Conservation (phyloP, 2,329 filamentous ascomycete species). For the Parastagonospora avenae region DNA sequence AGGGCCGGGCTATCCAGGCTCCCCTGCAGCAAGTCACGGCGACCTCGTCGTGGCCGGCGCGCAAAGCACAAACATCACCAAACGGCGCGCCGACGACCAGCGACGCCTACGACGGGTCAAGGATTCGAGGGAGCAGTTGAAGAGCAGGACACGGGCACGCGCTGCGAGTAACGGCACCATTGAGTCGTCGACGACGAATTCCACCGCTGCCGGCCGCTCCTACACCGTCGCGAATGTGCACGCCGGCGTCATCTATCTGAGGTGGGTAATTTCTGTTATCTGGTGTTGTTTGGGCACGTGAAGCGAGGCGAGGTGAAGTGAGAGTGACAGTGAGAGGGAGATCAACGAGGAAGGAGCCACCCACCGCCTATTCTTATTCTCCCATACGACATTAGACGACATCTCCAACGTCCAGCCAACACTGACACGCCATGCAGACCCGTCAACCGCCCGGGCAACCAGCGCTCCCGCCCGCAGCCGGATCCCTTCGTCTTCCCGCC, state of each 20-base stretch:
- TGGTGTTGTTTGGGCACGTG: slow-evolving; percentile 1
- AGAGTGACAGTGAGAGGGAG: background rate
- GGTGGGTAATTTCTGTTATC: slow-evolving; percentile 35
- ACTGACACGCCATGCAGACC: slow-evolving; percentile 29
- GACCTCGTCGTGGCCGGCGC: slow-evolving; percentile 29
- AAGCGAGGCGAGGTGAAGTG: background rate
- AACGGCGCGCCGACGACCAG: slow-evolving; percentile 34
- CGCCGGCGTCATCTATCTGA: slow-evolving; percentile 55
- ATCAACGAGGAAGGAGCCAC: too few relatives aligned
- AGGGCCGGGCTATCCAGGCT: slow-evolving; percentile 27
- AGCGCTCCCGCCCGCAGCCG: slow-evolving; percentile 38
- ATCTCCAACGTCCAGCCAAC: too few relatives aligned
- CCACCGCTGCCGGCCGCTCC: slow-evolving; percentile 42
- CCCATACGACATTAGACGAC: background rate
- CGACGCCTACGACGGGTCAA: slow-evolving; percentile 44
- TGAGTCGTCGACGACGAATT: slow-evolving; percentile 31
- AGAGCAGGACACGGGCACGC: slow-evolving; percentile 37
- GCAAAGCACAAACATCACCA: slow-evolving; percentile 33
- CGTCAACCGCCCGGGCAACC: slow-evolving; percentile 42
- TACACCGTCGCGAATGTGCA: slow-evolving; percentile 57
- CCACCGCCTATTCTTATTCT: too few relatives aligned
- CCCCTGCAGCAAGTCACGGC: slow-evolving; percentile 32
- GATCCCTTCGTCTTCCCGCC: slow-evolving; percentile 48
- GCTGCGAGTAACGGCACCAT: slow-evolving; percentile 40
- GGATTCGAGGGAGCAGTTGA: slow-evolving; percentile 46